Evolutionary conservation across 208 protist species (phyloP).

Genomic region (Novymonas esmeraldas): DNA sequence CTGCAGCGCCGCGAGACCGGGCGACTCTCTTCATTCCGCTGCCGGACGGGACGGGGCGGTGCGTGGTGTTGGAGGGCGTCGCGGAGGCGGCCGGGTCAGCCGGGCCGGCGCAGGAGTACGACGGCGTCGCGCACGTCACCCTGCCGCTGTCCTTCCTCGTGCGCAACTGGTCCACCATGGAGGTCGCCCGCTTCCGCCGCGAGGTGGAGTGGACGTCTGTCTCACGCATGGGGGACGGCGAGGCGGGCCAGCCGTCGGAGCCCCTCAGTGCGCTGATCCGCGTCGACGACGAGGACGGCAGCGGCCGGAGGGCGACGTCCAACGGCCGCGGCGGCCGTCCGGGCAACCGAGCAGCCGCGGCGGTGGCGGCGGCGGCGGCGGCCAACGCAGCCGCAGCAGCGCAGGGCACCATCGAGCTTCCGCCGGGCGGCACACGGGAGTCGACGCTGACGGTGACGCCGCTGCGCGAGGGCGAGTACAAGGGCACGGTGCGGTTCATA

Average conservation of each 20-base stretch:
- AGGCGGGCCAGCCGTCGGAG: background rate
- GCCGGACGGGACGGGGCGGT: conserved; percentile 87
- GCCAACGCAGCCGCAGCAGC: background rate
- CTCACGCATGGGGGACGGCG: conserved; percentile 1
- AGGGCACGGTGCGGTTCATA: conserved; percentile 61
- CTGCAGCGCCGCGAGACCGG: conserved; percentile 36
- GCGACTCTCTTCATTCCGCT: conserved; percentile 94
- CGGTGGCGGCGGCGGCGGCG: background rate
- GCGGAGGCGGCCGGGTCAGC: conserved; percentile 56
- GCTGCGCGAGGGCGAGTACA: conserved; percentile 82
- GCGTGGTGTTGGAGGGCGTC: conserved; percentile 81
- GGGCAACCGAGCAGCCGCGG: conserved; percentile 51
- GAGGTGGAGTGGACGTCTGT: conserved; percentile 72
- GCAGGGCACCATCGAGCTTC: conserved; percentile 84
- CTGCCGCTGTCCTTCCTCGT: conserved; percentile 26
- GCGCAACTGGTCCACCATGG: conserved; percentile 29
- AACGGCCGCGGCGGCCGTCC: conserved; percentile 20
- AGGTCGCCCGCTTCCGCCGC: conserved; percentile 85
- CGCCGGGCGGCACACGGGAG: conserved; percentile 57
- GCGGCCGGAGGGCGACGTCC: background rate
- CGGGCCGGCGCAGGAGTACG: conserved; percentile 33
- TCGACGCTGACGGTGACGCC: conserved; percentile 80
- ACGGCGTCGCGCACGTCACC: conserved; percentile 29
- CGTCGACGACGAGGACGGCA: background rate
- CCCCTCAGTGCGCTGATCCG: conserved; percentile 1